These are phyloP conservation scores for Boletus coccyginus DNA, from an alignment of 768 basidiomycete species.

Conservation along the genomic window DNA sequence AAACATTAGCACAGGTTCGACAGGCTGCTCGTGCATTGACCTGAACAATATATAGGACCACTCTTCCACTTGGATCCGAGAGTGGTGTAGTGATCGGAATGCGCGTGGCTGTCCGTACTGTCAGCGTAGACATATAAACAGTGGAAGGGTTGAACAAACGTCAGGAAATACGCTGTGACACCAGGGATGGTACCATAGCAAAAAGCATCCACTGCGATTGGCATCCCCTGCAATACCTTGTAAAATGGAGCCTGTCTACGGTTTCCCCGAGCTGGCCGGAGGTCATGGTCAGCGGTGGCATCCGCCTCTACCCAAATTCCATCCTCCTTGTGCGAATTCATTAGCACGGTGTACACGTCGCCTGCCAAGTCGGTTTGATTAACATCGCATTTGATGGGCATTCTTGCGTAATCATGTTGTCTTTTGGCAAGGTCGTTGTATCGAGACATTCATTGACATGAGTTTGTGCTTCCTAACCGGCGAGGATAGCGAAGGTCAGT, in stretches of 20 bases:
- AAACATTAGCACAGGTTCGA: neutral
- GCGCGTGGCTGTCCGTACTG: conserved; percentile 69
- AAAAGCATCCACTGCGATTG: conserved; percentile 97
- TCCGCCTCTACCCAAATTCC: conserved; percentile 84
- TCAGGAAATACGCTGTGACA: conserved; percentile 87
- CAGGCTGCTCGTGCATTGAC: conserved; percentile 20
- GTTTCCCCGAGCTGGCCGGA: conserved; percentile 45
- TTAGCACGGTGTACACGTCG: conserved; percentile 75
- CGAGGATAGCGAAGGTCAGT: conserved; percentile 4
- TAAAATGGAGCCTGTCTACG: conserved; percentile 90
- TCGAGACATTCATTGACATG: conserved; percentile 64
- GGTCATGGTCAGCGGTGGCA: conserved; percentile 45
- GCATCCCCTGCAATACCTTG: conserved; percentile 95
- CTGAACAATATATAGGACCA: conserved; percentile 95
- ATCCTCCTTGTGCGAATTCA: conserved; percentile 82
- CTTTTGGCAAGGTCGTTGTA: conserved; percentile 11
- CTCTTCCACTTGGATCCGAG: conserved; percentile 83
- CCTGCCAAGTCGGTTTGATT: conserved; percentile 3
- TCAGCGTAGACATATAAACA: conserved; percentile 6
- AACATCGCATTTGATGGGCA: neutral
- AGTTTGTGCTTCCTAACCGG: conserved; percentile 42
- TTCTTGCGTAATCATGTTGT: neutral
- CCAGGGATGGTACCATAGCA: conserved; percentile 89
- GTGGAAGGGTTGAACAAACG: conserved; percentile 44
- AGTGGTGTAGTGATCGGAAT: conserved; percentile 96